Percentiles rank a stretch among this genome's conserved stretches.
Conservation (phyloP, 2,329 filamentous ascomycete species). For the Thelonectria olida region DNA sequence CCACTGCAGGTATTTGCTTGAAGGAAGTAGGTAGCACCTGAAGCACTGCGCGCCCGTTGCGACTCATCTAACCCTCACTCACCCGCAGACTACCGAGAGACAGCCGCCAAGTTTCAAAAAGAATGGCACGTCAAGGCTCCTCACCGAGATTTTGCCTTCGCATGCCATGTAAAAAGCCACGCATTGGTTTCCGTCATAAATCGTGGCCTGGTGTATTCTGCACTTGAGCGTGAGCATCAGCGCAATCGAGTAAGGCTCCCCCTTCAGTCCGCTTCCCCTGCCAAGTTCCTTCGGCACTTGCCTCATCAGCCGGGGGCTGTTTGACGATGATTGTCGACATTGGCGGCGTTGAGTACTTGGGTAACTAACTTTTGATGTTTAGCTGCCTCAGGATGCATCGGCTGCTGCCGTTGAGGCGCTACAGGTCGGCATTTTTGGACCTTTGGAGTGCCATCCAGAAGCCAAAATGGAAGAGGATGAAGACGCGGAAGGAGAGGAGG, state of each 20-base stretch:
- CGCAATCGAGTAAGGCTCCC: slow-evolving; percentile 57
- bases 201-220: slow-evolving; percentile 69
- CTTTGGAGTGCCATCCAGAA: slow-evolving; percentile 57
- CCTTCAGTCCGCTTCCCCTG: slow-evolving; percentile 5
- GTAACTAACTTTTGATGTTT: slow-evolving; percentile 44
- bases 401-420: slow-evolving; percentile 55
- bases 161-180: slow-evolving; percentile 71
- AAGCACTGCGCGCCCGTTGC: slow-evolving; percentile 26
- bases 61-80: slow-evolving; percentile 38
- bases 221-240: slow-evolving; percentile 65
- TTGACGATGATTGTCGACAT: slow-evolving; percentile 29
- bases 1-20: slow-evolving; percentile 63
- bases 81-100: slow-evolving; percentile 70
- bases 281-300: slow-evolving; percentile 17
- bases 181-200: slow-evolving; percentile 71
- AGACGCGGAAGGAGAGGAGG: slow-evolving; percentile 49
- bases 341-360: slow-evolving; percentile 32
- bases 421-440: slow-evolving; percentile 66
- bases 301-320: slow-evolving; percentile 20
- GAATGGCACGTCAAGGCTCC: slow-evolving; percentile 73
- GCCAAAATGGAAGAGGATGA: slow-evolving; percentile 51
- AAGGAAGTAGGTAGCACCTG: slow-evolving; percentile 65
- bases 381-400: slow-evolving; percentile 60
- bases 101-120: slow-evolving; percentile 73
- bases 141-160: slow-evolving; percentile 70